phyloP scores from a whole-genome alignment of 768 basidiomycete genomes.

The Leccinum pellstonianum region DNA sequence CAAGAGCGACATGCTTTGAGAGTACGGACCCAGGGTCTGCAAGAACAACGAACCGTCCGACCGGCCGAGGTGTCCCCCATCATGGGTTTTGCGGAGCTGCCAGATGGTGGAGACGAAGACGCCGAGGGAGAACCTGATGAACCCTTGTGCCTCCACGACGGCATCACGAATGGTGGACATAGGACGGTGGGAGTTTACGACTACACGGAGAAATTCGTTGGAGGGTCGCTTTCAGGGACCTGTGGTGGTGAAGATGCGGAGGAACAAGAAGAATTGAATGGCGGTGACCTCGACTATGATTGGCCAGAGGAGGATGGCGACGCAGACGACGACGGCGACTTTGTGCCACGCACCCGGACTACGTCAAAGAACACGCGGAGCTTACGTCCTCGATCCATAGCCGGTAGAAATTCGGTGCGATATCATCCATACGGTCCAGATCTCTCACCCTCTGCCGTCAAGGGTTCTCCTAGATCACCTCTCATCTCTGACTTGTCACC shows the following conservation, averaged over 20 bases:
- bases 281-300: conserved; percentile 29
- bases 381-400: conserved; percentile 37
- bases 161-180: conserved; percentile 23
- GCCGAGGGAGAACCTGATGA: conserved; percentile 36
- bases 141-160: conserved; percentile 28
- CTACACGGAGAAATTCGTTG: conserved; percentile 18
- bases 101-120: conserved; percentile 34
- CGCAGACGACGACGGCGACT: conserved; percentile 34
- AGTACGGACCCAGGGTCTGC: conserved; percentile 33
- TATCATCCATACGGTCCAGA: conserved; percentile 33
- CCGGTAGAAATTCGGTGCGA: conserved; percentile 33
- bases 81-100: conserved; percentile 30
- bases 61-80: conserved; percentile 35
- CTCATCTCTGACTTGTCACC: conserved; percentile 32
- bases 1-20: conserved; percentile 31
- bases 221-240: conserved; percentile 27
- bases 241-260: conserved; percentile 28
- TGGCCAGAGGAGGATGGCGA: conserved; percentile 33
- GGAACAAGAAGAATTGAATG: conserved; percentile 22
- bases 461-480: conserved; percentile 33
- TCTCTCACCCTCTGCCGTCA: conserved; percentile 31
- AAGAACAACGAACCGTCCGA: conserved; percentile 33
- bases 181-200: conserved; percentile 28
- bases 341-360: conserved; percentile 29
- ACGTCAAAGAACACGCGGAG: conserved; percentile 39